phyloP scores from a whole-genome alignment of 352 stramenopile genomes.

The Pythium biforme region DNA sequence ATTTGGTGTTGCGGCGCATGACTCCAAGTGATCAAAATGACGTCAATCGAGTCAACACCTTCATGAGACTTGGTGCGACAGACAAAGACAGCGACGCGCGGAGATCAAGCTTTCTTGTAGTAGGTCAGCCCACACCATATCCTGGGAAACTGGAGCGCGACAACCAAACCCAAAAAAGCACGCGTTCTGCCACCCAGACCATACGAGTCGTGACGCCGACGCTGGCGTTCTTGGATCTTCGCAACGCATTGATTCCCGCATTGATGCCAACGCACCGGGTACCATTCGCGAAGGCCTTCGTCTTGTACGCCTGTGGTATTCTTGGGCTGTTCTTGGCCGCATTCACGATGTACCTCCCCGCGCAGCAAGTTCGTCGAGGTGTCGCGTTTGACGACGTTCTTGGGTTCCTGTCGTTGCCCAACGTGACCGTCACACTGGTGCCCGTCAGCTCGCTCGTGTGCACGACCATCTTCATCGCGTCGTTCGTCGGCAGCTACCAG shows the following conservation, averaged over 20 bases:
- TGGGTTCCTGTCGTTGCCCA: background rate
- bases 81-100: background rate
- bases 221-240: slow-evolving; percentile 16
- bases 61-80: background rate
- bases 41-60: slow-evolving; percentile 3
- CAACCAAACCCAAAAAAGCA: background rate
- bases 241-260: background rate
- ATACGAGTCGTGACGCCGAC: slow-evolving; percentile 10
- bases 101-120: background rate
- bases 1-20: slow-evolving; percentile 16
- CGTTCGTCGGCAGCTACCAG: slow-evolving; percentile 20
- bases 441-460: background rate
- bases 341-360: slow-evolving; percentile 26
- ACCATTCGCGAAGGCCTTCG: background rate
- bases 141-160: background rate
- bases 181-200: background rate
- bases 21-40: background rate
- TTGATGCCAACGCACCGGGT: slow-evolving; percentile 4
- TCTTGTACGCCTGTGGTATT: background rate
- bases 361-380: background rate
- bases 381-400: background rate
- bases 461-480: slow-evolving; percentile 11
- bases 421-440: background rate
- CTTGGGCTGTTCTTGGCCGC: slow-evolving; percentile 13
- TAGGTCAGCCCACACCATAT: background rate